Evolutionary conservation across 257 asterid genomes (phyloP).

Genomic region (Echium plantagineum): DNA sequence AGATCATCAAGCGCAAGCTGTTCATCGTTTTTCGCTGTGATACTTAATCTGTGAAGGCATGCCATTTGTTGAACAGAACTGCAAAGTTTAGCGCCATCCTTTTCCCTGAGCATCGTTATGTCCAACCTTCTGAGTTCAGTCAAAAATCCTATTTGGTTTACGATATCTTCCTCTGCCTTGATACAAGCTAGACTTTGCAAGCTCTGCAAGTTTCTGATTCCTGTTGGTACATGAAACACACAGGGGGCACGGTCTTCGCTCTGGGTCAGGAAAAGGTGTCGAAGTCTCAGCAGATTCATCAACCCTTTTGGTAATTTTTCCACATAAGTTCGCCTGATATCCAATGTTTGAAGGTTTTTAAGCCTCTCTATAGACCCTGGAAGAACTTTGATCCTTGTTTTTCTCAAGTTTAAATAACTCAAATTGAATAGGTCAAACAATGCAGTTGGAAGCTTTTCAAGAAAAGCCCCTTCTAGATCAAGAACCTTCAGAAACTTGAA

Average conservation of each 20-base stretch:
- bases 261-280: constrained; percentile 13
- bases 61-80: constrained; percentile 13
- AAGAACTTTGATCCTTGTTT: constrained; percentile 13
- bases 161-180: constrained; percentile 16
- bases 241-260: not conserved
- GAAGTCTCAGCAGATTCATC: constrained; percentile 12
- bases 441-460: constrained; percentile 14
- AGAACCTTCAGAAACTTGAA: constrained; percentile 18
- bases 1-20: constrained; percentile 13
- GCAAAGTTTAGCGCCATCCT: constrained; percentile 12
- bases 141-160: constrained; percentile 13
- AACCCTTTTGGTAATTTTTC: constrained; percentile 14
- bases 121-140: constrained; percentile 17
- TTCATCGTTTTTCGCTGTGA: constrained; percentile 7
- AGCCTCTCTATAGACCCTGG: constrained; percentile 14
- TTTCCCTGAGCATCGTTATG: constrained; percentile 5
- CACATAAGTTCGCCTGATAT: constrained; percentile 13
- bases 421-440: constrained; percentile 13
- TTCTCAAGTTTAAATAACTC: constrained; percentile 13
- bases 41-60: constrained; percentile 12
- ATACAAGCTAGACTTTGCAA: constrained; percentile 16
- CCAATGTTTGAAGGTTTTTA: constrained; percentile 15
- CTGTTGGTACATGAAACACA: constrained; percentile 2
- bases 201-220: constrained; percentile 11
- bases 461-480: constrained; percentile 10